Evolutionary conservation across 23 red algal species (phyloP).

Genomic region (Gracilaria domingensis): DNA sequence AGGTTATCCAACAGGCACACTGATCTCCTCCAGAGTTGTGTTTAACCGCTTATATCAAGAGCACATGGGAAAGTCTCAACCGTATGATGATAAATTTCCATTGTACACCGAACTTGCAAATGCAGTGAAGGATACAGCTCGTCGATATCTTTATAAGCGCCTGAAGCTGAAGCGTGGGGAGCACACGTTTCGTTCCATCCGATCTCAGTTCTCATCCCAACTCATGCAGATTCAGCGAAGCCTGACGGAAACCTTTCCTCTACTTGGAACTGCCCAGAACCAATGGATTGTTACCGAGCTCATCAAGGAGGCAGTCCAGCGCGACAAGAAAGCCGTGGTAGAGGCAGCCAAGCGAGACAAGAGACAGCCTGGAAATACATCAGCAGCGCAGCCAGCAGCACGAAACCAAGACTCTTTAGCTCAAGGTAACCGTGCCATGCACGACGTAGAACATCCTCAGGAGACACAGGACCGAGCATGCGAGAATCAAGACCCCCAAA

Average conservation of each 20-base stretch:
- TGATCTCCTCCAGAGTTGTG: background rate
- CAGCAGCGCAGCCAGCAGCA: no score
- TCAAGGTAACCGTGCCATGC: no score
- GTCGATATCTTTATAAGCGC: background rate
- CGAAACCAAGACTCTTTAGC: no score
- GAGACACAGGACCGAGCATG: no score
- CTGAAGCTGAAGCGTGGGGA: background rate
- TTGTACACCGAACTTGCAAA: background rate
- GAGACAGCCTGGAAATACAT: no score
- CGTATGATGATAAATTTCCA: background rate
- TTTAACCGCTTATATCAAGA: background rate
- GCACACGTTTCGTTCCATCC: background rate
- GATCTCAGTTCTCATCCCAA: background rate
- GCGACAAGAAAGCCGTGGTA: background rate
- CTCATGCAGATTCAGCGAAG: background rate
- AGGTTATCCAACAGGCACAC: background rate
- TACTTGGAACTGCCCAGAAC: background rate
- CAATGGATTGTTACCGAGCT: no score
- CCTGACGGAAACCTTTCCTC: background rate
- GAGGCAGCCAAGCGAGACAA: background rate
- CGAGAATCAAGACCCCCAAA: no score
- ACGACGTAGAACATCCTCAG: no score
- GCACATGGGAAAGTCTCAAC: background rate
- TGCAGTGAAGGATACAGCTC: background rate
- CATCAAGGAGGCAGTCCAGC: background rate